Evolutionary conservation across 345 rosid genomes (phyloP).

Genomic region (Eucalyptus lansdowneana): DNA sequence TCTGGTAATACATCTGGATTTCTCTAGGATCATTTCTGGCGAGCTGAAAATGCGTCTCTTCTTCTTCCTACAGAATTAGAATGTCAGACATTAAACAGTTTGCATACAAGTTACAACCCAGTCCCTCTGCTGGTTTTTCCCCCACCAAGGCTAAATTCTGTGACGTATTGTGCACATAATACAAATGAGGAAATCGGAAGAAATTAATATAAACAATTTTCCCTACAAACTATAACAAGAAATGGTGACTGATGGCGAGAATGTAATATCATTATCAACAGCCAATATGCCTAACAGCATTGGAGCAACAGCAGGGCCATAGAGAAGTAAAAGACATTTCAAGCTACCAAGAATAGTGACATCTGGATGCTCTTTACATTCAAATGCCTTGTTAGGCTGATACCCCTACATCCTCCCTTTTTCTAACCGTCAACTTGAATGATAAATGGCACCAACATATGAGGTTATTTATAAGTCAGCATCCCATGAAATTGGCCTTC

Average conservation of each 20-base stretch:
- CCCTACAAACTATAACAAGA: not conserved
- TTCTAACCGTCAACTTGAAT: not conserved
- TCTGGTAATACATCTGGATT: slow-evolving; percentile 59
- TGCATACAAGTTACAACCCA: not conserved
- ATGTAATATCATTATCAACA: not conserved
- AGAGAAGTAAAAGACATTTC: not conserved
- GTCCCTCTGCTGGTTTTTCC: not conserved
- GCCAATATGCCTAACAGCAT: not conserved
- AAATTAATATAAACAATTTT: not conserved
- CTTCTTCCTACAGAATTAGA: slow-evolving; percentile 48
- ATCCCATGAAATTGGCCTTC: not conserved
- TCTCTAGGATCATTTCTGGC: slow-evolving; percentile 49
- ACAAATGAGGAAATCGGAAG: not conserved
- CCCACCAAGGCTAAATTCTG: not conserved
- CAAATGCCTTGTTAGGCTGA: not conserved
- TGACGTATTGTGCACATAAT: not conserved
- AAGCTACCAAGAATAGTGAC: not conserved
- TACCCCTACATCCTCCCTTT: not conserved
- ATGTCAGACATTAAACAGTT: not conserved
- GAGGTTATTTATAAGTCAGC: not conserved
- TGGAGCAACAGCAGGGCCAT: not conserved
- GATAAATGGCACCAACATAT: not conserved
- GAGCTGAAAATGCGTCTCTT: slow-evolving; percentile 20
- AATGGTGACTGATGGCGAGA: not conserved
- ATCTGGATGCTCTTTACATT: not conserved